phyloP scores from a whole-genome alignment of 345 rosid genomes.

The Rhodamnia argentea region DNA sequence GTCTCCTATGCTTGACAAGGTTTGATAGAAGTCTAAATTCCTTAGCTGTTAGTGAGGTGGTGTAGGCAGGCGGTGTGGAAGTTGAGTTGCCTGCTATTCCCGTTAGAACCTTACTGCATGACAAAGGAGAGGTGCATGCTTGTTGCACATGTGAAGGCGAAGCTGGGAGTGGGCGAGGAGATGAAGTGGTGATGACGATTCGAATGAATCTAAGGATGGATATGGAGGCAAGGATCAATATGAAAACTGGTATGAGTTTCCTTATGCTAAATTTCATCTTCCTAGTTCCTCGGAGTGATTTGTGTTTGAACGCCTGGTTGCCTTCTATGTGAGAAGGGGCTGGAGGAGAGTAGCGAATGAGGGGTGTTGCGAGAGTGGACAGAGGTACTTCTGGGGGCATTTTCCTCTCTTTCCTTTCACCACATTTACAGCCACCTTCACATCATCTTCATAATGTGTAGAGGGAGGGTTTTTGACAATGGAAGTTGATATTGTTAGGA shows the following conservation, averaged over 20 bases:
- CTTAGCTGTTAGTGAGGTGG: constrained; percentile 35
- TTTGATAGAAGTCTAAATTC: constrained; percentile 51
- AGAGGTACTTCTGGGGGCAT: constrained; percentile 68
- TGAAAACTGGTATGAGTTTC: constrained; percentile 48
- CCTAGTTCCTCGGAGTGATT: constrained; percentile 14
- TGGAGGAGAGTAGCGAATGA: constrained; percentile 32
- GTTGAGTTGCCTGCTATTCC: not conserved
- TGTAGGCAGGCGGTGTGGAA: not conserved
- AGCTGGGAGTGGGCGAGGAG: constrained; percentile 17
- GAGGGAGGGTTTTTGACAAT: not conserved
- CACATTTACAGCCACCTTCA: constrained; percentile 4
- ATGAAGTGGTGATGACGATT: constrained; percentile 36
- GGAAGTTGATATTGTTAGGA: constrained; percentile 5
- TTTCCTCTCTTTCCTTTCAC: constrained; percentile 8
- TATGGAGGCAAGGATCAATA: constrained; percentile 47
- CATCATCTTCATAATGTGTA: constrained; percentile 14
- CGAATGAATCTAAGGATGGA: constrained; percentile 58
- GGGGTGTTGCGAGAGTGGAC: constrained; percentile 27
- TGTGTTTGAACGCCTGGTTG: constrained; percentile 10
- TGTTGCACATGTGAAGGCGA: constrained; percentile 17
- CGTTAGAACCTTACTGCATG: constrained; percentile 10
- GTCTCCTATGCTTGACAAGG: constrained; percentile 34
- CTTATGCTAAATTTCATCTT: constrained; percentile 39
- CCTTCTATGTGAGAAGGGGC: constrained; percentile 17
- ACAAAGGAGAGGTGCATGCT: constrained; percentile 13